These are phyloP conservation scores for Arthrobotrys entomopaga DNA, from an alignment of 2,329 filamentous ascomycete genomes.

Conservation along the genomic window DNA sequence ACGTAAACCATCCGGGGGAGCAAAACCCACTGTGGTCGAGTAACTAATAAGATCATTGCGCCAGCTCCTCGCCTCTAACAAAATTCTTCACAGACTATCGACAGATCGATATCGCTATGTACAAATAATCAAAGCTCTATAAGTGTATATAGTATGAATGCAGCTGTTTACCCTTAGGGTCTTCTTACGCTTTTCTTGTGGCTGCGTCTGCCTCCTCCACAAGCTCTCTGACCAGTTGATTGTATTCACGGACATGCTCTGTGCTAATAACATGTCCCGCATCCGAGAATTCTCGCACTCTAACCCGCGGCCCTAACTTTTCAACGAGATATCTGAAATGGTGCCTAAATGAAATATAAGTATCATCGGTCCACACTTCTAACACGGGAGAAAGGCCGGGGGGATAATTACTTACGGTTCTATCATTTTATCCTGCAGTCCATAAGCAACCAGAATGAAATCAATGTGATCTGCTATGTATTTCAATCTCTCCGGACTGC, in stretches of 20 bases:
- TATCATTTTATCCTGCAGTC: slow-evolving; percentile 81
- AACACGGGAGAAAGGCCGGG: no score
- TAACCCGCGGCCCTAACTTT: slow-evolving; percentile 68
- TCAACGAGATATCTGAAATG: slow-evolving; percentile 76
- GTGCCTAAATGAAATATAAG: slow-evolving; percentile 62
- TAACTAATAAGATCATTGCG: not conserved
- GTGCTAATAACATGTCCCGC: slow-evolving; percentile 77
- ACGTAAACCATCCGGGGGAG: no score
- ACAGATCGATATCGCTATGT: slow-evolving; percentile 26
- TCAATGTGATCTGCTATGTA: slow-evolving; percentile 76
- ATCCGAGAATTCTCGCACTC: slow-evolving; percentile 65
- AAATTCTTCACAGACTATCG: slow-evolving; percentile 7
- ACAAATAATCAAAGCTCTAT: slow-evolving; percentile 19
- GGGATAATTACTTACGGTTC: slow-evolving; percentile 60
- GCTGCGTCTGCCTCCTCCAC: slow-evolving; percentile 64
- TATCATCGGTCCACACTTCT: no score
- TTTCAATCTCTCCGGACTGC: slow-evolving; percentile 73
- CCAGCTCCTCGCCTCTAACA: not conserved
- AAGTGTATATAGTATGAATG: not conserved
- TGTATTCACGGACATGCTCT: slow-evolving; percentile 77
- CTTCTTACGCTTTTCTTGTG: not conserved
- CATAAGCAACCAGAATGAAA: slow-evolving; percentile 79
- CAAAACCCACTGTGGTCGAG: not conserved
- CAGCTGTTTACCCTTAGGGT: not conserved
- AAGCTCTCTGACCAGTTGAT: slow-evolving; percentile 71